A percentile compares a stretch with the other conserved stretches of the same genome.
phyloP scores from a whole-genome alignment of 129 eudicot species.

The Silybum marianum region DNA sequence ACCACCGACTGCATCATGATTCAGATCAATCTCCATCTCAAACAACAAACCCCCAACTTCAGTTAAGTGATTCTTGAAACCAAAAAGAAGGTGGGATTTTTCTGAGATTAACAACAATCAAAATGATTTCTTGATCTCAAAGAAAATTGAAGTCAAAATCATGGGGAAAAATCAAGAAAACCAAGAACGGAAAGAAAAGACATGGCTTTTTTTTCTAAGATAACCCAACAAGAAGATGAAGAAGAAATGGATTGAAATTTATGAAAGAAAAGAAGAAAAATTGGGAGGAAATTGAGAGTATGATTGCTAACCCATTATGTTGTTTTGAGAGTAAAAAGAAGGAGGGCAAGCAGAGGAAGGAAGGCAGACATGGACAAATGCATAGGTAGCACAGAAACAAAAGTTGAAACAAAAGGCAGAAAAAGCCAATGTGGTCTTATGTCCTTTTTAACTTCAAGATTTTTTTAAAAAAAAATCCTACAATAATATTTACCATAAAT shows the following conservation, averaged over 20 bases:
- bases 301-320: slow-evolving; percentile 41
- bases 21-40: slow-evolving; percentile 92
- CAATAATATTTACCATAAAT: background rate
- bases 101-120: slow-evolving; percentile 19
- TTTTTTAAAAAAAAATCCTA: background rate
- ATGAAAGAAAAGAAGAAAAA: slow-evolving; percentile 19
- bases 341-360: slow-evolving; percentile 32
- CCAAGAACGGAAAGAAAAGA: slow-evolving; percentile 28
- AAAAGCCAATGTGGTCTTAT: slow-evolving; percentile 38
- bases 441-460: slow-evolving; percentile 37
- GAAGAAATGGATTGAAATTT: background rate
- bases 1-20: slow-evolving; percentile 70
- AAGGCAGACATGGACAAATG: slow-evolving; percentile 46
- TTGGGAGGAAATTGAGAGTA: slow-evolving; percentile 47
- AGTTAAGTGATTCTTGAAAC: slow-evolving; percentile 32
- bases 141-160: slow-evolving; percentile 44
- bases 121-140: slow-evolving; percentile 40
- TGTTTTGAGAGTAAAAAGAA: slow-evolving; percentile 23
- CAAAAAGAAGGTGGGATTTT: slow-evolving; percentile 8
- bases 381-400: slow-evolving; percentile 52
- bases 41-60: background rate
- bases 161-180: slow-evolving; percentile 39
- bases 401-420: slow-evolving; percentile 49
- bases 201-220: slow-evolving; percentile 28
- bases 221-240: slow-evolving; percentile 7